Evolutionary conservation across 1,139 yeast species (phyloP), one percentile per base, ranked within the genome.

Genomic region (Saccharomyces hybrid): DNA sequence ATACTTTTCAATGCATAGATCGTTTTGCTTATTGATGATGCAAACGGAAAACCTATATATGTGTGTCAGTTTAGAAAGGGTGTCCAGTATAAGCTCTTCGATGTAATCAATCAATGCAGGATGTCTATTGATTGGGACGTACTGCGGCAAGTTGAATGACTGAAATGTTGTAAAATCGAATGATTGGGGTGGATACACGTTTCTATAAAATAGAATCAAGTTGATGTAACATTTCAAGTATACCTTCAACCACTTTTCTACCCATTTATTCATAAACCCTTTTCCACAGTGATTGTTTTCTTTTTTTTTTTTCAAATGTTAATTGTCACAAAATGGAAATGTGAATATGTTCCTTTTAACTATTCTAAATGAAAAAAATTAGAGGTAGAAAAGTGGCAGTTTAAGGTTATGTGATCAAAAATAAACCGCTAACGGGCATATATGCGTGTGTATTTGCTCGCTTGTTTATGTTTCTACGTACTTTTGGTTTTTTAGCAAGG

Each of bases 101-200:
- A 69, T 64, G 52, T 70, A 68, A 1, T 57, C 53, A 38, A 63
- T 65, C 29, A 70, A 48, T 6, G 52, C 59, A 0, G 65, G 67
- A 52, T 69, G 66, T 48, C 71, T 61, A 47, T 63, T 66, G 3
- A 69, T 60, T 1, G 73, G 73, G 5, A 65, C 51, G 53, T 57
- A 62, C 25, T 66, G 67, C 0, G 73, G 72, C 31, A 70, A 54
- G 51, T 67, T 66, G 50, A 70, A 70, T n/a, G 66, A 67, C 52
- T 70, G 70, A 47, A 62, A 68, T 3, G 67, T 67, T 2, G 70
- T 67, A 50, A 65, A 54, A 32, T 62, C 64, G 51, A 70, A 70
- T 1, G 71, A 62, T 27, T 58, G 65, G 7, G 57, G 32, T 3
- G 73, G 73, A 50, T 70, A 70, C 3, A 69, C 66, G 48, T 68